phyloP scores from a whole-genome alignment of 2,329 filamentous ascomycete genomes.

The Aspergillus proliferans region DNA sequence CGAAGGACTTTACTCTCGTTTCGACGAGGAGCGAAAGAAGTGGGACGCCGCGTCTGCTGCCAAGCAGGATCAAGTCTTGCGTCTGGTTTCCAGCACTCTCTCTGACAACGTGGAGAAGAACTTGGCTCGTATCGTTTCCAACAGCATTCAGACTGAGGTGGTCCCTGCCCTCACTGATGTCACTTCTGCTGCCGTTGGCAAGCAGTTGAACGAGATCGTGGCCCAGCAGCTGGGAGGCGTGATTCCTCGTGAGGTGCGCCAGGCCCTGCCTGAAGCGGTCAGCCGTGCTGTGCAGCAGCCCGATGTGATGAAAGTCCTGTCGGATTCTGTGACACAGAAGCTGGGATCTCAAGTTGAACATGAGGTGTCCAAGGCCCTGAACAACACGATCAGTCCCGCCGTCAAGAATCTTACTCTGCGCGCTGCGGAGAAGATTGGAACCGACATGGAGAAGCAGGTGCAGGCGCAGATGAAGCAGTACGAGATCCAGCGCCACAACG shows the following conservation, averaged over 20 bases:
- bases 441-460: conserved; percentile 60
- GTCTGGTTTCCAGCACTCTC: conserved; percentile 61
- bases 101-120: conserved; percentile 69
- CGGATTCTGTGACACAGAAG: conserved; percentile 63
- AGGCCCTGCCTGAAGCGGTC: conserved; percentile 61
- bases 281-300: conserved; percentile 64
- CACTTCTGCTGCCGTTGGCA: conserved; percentile 62
- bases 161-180: conserved; percentile 67
- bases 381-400: conserved; percentile 59
- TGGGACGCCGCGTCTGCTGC: conserved; percentile 57
- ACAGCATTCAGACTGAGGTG: conserved; percentile 68
- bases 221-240: conserved; percentile 59
- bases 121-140: conserved; percentile 67
- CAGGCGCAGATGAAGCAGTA: conserved; percentile 46
- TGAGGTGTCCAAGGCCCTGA: conserved; percentile 57
- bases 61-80: conserved; percentile 65
- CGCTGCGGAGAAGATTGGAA: conserved; percentile 60
- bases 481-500: conserved; percentile 47
- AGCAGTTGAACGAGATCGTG: conserved; percentile 64
- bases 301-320: conserved; percentile 65
- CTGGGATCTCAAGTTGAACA: conserved; percentile 64
- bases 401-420: conserved; percentile 60
- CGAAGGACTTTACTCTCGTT: conserved; percentile 51
- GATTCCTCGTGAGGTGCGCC: conserved; percentile 68
- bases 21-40: conserved; percentile 63